Percentiles rank a stretch among this genome's conserved stretches.
Evolutionary conservation across 2,329 filamentous ascomycete species (phyloP).

Genomic region (Tricladium varicosporioides): DNA sequence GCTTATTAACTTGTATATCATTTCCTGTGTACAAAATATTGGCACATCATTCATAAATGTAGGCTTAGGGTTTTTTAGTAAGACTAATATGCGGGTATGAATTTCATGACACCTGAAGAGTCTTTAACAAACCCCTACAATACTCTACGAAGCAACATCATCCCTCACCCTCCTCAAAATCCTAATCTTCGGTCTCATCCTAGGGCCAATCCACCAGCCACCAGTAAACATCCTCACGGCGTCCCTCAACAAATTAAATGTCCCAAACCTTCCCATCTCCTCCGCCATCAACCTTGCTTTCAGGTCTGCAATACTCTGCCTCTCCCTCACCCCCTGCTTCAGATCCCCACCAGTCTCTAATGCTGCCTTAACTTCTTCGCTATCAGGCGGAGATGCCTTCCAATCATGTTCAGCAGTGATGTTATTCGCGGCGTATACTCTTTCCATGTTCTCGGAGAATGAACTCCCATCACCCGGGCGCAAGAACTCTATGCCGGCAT

Average conservation of each 20-base stretch:
- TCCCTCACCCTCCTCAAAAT: conserved; percentile 28
- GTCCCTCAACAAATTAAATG: conserved; percentile 30
- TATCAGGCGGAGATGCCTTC: conserved; percentile 9
- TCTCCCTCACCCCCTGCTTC: conserved; percentile 41
- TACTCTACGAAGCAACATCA: neutral
- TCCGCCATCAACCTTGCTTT: conserved; percentile 23
- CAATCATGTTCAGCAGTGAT: conserved; percentile 14
- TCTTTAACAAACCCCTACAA: no score
- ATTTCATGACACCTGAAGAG: no score
- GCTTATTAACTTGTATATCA: no score
- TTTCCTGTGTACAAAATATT: no score
- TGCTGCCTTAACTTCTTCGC: conserved; percentile 23
- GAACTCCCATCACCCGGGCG: conserved; percentile 41
- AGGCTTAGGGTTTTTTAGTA: no score
- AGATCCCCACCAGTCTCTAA: conserved; percentile 24
- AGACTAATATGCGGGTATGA: no score
- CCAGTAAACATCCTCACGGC: conserved; percentile 47
- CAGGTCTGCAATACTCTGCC: conserved; percentile 19
- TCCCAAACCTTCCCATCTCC: conserved; percentile 29
- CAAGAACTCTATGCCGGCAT: conserved; percentile 57
- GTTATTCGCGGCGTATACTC: conserved; percentile 28
- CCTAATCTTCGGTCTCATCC: conserved; percentile 48
- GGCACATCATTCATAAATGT: no score
- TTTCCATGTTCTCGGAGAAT: conserved; percentile 22
- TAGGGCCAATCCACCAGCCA: conserved; percentile 64